phyloP scores from a whole-genome alignment of 2,329 filamentous ascomycete species.

The Ophiostoma piceae region DNA sequence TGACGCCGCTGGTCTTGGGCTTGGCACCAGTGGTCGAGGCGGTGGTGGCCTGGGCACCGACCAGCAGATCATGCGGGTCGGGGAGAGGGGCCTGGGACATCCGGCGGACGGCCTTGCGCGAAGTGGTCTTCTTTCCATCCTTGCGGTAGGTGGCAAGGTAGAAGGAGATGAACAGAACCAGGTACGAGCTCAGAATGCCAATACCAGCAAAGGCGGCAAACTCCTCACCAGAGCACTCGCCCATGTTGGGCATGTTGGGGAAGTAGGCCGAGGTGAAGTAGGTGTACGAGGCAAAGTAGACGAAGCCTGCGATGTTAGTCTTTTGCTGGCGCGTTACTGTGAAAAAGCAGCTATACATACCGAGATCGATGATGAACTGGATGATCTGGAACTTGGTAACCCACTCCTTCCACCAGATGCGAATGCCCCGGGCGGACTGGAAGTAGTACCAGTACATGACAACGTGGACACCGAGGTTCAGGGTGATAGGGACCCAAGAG shows the following conservation, averaged over 20 bases:
- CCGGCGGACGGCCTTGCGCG: slow-evolving; percentile 68
- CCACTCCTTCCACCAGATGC: slow-evolving; percentile 99
- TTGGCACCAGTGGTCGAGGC: slow-evolving; percentile 51
- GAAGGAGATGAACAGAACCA: slow-evolving; percentile 98
- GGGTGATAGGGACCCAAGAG: slow-evolving; percentile 87
- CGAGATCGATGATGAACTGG: slow-evolving; percentile 95
- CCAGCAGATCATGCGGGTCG: slow-evolving; percentile 71
- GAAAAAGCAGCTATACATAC: slow-evolving; percentile 47
- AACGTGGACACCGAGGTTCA: slow-evolving; percentile 92
- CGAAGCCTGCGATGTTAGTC: slow-evolving; percentile 60
- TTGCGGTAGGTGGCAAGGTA: slow-evolving; percentile 96
- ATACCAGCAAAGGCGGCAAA: slow-evolving; percentile 93
- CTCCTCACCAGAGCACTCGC: slow-evolving; percentile 89
- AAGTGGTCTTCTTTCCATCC: slow-evolving; percentile 70
- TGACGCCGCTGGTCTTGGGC: slow-evolving; percentile 39
- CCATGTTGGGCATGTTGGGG: slow-evolving; percentile 73
- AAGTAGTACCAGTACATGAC: slow-evolving; percentile 99
- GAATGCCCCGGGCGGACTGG: slow-evolving; percentile 91
- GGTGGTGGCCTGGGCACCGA: slow-evolving; percentile 47
- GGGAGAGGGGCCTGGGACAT: slow-evolving; percentile 66
- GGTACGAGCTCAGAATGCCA: slow-evolving; percentile 86
- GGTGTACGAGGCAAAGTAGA: slow-evolving; percentile 71
- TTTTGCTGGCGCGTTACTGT: not conserved
- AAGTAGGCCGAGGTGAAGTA: slow-evolving; percentile 99
- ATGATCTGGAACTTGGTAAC: slow-evolving; percentile 96